Evolutionary conservation across 768 basidiomycete species (phyloP).

Genomic region (Suillus sp.): DNA sequence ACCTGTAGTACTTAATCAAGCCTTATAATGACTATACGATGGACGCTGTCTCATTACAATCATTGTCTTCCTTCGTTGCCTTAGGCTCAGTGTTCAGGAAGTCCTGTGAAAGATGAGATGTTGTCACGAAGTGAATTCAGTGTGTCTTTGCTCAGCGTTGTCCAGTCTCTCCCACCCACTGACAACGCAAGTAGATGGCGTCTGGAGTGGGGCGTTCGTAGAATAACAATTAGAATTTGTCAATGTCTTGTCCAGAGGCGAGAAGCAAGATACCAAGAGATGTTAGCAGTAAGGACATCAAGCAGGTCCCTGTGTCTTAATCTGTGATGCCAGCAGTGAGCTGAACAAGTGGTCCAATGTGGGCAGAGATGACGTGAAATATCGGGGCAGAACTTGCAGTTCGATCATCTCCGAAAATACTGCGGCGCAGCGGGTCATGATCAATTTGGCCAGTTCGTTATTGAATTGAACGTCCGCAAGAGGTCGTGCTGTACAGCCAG

Average conservation of each 20-base stretch:
- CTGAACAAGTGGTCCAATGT: neutral
- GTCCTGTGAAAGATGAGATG: neutral
- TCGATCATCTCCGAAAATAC: neutral
- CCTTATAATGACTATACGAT: neutral
- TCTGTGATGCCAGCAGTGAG: neutral
- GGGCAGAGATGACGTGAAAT: neutral
- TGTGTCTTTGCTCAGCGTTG: neutral
- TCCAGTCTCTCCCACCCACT: neutral
- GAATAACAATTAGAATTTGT: neutral
- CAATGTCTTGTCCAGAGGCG: neutral
- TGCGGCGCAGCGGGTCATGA: neutral
- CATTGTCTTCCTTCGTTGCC: neutral
- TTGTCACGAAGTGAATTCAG: neutral
- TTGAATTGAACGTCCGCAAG: neutral
- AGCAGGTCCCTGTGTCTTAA: neutral
- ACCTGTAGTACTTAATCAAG: neutral
- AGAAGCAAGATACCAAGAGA: neutral
- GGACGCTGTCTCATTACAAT: neutral
- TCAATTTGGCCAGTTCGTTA: neutral
- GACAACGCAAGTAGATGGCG: neutral
- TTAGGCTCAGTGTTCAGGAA: neutral
- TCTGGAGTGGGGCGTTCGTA: neutral
- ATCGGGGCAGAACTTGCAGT: neutral
- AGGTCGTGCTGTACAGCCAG: neutral
- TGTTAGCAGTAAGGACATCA: neutral